phyloP scores from a whole-genome alignment of 371 early-diverging fungal species.

The Mortierella sp. region DNA sequence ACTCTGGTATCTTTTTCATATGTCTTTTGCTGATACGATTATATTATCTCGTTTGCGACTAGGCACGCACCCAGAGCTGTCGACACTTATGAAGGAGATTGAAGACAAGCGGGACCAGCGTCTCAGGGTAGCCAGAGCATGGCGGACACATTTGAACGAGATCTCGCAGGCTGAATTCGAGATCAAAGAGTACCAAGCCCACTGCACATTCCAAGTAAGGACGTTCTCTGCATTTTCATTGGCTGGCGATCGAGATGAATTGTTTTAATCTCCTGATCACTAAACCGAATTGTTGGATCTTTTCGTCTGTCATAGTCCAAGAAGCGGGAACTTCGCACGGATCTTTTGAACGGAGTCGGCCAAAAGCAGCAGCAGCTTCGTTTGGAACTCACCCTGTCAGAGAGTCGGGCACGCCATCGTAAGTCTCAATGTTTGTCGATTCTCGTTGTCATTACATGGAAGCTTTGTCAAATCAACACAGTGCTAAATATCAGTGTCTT shows the following conservation, averaged over 20 bases:
- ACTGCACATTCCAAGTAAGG: conserved; percentile 52
- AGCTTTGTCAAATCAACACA: background rate
- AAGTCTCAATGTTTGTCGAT: background rate
- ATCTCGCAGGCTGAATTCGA: conserved; percentile 68
- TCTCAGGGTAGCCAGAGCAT: conserved; percentile 67
- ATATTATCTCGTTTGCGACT: background rate
- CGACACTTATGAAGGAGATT: conserved; percentile 69
- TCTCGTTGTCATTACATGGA: background rate
- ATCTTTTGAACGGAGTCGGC: conserved; percentile 26
- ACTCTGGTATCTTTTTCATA: background rate
- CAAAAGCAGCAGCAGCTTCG: conserved; percentile 31
- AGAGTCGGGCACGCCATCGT: conserved; percentile 5
- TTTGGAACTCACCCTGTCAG: conserved; percentile 15
- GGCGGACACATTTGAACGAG: conserved; percentile 65
- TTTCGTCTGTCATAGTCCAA: conserved; percentile 25
- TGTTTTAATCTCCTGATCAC: background rate
- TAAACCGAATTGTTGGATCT: background rate
- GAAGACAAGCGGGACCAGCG: conserved; percentile 68
- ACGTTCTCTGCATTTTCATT: background rate
- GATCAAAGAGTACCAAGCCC: conserved; percentile 71
- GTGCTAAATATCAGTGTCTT: background rate
- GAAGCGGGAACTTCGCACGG: conserved; percentile 35
- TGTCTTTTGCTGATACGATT: background rate
- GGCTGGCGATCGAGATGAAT: background rate
- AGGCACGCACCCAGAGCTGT: conserved; percentile 63